These are phyloP conservation scores for Globisporangium viniferum DNA, from an alignment of 352 stramenopile genomes.

Conservation along the genomic window DNA sequence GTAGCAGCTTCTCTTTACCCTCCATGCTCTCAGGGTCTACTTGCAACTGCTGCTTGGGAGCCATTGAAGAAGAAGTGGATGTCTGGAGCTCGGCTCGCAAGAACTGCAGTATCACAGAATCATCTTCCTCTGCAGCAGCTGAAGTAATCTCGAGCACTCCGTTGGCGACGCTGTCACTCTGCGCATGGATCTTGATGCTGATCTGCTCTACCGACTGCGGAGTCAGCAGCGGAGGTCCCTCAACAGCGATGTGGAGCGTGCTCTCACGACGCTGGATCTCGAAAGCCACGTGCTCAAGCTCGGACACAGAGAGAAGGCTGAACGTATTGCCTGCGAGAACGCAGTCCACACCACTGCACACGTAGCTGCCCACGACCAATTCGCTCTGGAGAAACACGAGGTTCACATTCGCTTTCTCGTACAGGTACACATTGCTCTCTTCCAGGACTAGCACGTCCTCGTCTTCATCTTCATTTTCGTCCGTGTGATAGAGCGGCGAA, in stretches of 20 bases:
- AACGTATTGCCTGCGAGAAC: slow-evolving; percentile 54
- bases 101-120: slow-evolving; percentile 12
- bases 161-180: slow-evolving; percentile 41
- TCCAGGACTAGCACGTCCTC: slow-evolving; percentile 31
- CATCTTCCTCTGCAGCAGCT: slow-evolving; percentile 7
- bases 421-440: slow-evolving; percentile 54
- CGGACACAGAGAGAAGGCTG: slow-evolving; percentile 29
- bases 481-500: background rate
- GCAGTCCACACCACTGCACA: slow-evolving; percentile 54
- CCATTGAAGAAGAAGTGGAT: background rate
- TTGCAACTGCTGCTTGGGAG: background rate
- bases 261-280: slow-evolving; percentile 51
- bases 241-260: slow-evolving; percentile 43
- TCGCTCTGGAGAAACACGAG: slow-evolving; percentile 46
- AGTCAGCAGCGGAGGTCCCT: slow-evolving; percentile 47
- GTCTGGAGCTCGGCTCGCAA: slow-evolving; percentile 9
- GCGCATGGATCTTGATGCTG: slow-evolving; percentile 36
- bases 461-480: background rate
- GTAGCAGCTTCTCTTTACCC: slow-evolving; percentile 17
- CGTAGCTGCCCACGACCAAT: slow-evolving; percentile 47
- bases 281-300: slow-evolving; percentile 36
- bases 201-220: slow-evolving; percentile 42
- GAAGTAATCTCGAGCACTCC: slow-evolving; percentile 50
- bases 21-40: background rate
- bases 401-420: slow-evolving; percentile 51